These are phyloP conservation scores for Glycine soja DNA, from an alignment of 306 rosid species.

Conservation along the genomic window DNA sequence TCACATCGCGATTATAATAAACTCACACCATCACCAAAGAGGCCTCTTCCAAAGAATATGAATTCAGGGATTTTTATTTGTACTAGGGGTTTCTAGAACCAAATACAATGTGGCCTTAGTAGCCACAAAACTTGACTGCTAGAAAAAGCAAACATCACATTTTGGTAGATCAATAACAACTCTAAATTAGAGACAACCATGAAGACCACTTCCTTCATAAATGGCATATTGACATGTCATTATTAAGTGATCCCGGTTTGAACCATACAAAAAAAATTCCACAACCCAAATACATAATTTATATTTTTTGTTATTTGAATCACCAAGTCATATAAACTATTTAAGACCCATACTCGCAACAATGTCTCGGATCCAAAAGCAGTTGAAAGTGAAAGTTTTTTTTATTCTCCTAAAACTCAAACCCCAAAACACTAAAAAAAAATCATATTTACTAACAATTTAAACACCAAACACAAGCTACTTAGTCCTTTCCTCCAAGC, in stretches of 20 bases:
- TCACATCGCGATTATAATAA: background rate
- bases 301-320: too few species aligned
- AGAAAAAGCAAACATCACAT: background rate
- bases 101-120: background rate
- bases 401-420: too few species aligned
- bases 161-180: background rate
- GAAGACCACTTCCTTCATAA: background rate
- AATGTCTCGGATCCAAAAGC: background rate
- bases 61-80: background rate
- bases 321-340: too few species aligned
- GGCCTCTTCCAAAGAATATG: too few species aligned
- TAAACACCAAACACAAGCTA: background rate
- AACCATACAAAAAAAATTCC: background rate
- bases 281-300: too few species aligned
- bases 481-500: background rate
- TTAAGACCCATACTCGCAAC: too few species aligned
- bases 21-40: background rate
- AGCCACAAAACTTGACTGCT: background rate
- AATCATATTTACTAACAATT: background rate
- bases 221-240: background rate
- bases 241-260: background rate
- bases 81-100: slow-evolving; percentile 24
- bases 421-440: background rate
- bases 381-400: background rate
- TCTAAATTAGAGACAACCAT: slow-evolving; percentile 10